Evolutionary conservation across 768 basidiomycete species (phyloP).

Genomic region (Hypholoma fasciculare): DNA sequence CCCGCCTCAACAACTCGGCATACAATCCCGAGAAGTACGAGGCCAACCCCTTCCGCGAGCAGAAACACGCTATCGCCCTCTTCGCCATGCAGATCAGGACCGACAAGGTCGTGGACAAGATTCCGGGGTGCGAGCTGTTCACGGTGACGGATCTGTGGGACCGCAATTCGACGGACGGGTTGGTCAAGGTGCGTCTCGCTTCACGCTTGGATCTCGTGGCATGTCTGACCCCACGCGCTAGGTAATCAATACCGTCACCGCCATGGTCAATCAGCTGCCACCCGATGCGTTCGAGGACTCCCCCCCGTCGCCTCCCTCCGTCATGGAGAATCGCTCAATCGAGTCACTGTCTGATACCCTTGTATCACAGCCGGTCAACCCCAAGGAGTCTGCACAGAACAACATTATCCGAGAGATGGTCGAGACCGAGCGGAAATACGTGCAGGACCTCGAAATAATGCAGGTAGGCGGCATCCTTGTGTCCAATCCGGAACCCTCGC

Average conservation of each 20-base stretch:
- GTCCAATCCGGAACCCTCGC: conserved; percentile 5
- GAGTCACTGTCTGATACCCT: conserved; percentile 56
- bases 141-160: conserved; percentile 91
- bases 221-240: conserved; percentile 28
- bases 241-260: conserved; percentile 89
- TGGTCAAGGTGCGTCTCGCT: conserved; percentile 78
- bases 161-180: conserved; percentile 87
- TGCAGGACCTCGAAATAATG: conserved; percentile 94
- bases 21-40: conserved; percentile 69
- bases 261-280: conserved; percentile 78
- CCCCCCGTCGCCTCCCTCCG: conserved; percentile 56
- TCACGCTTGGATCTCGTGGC: neutral
- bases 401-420: conserved; percentile 88
- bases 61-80: conserved; percentile 88
- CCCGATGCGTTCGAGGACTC: conserved; percentile 64
- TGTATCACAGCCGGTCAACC: conserved; percentile 45
- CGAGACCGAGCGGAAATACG: conserved; percentile 94
- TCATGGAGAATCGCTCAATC: conserved; percentile 57
- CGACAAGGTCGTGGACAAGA: conserved; percentile 55
- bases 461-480: conserved; percentile 58
- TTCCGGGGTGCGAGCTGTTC: conserved; percentile 78
- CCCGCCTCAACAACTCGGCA: conserved; percentile 59
- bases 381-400: conserved; percentile 67
- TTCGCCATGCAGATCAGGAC: conserved; percentile 88
- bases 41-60: conserved; percentile 73